A percentile compares a stretch with the other conserved stretches of the same genome.
phyloP scores from a whole-genome alignment of 208 protist genomes.

The Crithidia bombi region DNA sequence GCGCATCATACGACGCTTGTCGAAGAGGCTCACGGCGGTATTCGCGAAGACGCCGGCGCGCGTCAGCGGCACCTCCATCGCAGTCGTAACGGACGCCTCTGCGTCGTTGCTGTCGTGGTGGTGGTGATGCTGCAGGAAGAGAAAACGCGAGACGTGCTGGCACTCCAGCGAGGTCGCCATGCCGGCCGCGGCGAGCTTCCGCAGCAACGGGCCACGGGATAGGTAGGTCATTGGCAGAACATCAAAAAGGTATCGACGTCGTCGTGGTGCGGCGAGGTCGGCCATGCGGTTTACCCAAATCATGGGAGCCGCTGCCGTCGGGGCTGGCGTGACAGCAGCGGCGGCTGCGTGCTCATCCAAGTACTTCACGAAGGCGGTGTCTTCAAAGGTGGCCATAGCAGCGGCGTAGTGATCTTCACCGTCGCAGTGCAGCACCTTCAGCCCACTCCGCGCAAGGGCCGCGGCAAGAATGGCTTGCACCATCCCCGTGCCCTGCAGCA shows the following conservation, averaged over 20 bases:
- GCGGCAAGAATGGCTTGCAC: slow-evolving; percentile 86
- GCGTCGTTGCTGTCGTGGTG: slow-evolving; percentile 8
- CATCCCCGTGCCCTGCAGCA: slow-evolving; percentile 90
- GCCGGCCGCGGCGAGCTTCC: slow-evolving; percentile 46
- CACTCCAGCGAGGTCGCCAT: slow-evolving; percentile 76
- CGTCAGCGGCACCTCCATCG: slow-evolving; percentile 74
- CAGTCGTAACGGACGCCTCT: slow-evolving; percentile 10
- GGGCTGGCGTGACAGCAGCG: not conserved
- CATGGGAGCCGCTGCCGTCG: not conserved
- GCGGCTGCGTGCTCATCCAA: slow-evolving; percentile 16
- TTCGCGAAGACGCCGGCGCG: slow-evolving; percentile 82
- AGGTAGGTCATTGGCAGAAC: slow-evolving; percentile 72
- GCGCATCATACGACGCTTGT: slow-evolving; percentile 93
- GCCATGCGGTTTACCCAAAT: slow-evolving; percentile 39
- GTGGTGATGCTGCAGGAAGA: slow-evolving; percentile 42
- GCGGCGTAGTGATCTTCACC: slow-evolving; percentile 83
- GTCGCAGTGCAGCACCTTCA: slow-evolving; percentile 93
- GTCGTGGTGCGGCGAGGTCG: slow-evolving; percentile 24
- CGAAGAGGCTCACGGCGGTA: slow-evolving; percentile 59
- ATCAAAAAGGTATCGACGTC: slow-evolving; percentile 59
- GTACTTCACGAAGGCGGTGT: slow-evolving; percentile 43
- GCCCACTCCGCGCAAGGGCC: slow-evolving; percentile 76
- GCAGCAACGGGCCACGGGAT: slow-evolving; percentile 53
- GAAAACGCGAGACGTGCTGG: slow-evolving; percentile 52
- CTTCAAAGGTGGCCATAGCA: slow-evolving; percentile 49